phyloP scores from a whole-genome alignment of 2,329 filamentous ascomycete genomes.

The Ceratocystis variospora region DNA sequence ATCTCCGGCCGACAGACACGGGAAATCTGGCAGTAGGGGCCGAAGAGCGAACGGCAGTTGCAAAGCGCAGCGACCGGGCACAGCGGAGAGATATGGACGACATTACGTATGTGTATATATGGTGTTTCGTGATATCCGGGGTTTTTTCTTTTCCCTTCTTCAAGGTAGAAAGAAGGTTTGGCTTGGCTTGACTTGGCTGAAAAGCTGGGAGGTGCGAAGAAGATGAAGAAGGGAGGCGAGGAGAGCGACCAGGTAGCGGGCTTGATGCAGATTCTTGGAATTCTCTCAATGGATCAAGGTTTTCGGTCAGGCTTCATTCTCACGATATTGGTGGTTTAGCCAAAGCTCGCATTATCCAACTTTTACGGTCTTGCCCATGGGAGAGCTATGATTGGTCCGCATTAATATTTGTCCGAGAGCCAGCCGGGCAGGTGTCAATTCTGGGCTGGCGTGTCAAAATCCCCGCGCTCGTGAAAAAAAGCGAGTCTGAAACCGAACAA shows the following conservation, averaged over 20 bases:
- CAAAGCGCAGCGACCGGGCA: constrained; percentile 29
- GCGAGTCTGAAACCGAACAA: neutral
- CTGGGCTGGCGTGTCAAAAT: neutral
- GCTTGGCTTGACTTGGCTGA: neutral
- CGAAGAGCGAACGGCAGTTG: constrained; percentile 32
- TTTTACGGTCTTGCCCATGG: constrained; percentile 16
- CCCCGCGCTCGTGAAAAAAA: neutral
- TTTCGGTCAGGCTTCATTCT: neutral
- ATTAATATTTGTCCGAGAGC: constrained; percentile 15
- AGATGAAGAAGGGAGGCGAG: neutral
- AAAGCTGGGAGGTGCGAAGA: neutral
- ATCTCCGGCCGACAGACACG: constrained; percentile 49
- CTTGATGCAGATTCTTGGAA: neutral
- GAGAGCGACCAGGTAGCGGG: constrained; percentile 1
- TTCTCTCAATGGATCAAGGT: constrained; percentile 4
- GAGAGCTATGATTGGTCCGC: constrained; percentile 12
- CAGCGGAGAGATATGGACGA: constrained; percentile 18
- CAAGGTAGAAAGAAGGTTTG: neutral
- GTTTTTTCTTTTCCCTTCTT: neutral
- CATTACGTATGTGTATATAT: constrained; percentile 7
- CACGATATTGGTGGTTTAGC: constrained; percentile 11
- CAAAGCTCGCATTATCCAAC: constrained; percentile 13
- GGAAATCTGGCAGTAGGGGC: constrained; percentile 37
- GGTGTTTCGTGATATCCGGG: neutral
- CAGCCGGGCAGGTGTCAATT: constrained; percentile 8